Percentiles rank a stretch among this genome's conserved stretches.
phyloP scores from a whole-genome alignment of 805 yeast species.

The Saccharomycopsis sp. region DNA sequence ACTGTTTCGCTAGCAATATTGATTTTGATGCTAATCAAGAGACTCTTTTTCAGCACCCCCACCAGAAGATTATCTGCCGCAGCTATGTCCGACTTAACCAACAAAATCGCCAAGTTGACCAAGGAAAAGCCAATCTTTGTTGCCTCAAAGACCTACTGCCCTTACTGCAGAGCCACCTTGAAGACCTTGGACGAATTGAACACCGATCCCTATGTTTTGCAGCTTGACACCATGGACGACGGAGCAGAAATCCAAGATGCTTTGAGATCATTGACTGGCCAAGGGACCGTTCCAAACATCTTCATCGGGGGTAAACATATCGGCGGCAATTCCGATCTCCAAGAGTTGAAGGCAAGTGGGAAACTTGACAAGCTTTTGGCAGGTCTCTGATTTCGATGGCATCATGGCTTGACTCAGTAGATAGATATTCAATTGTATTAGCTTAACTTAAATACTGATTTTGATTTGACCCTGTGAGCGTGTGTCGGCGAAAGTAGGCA shows the following conservation, averaged over 20 bases:
- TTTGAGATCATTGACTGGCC: conserved; percentile 71
- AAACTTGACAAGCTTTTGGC: conserved; percentile 41
- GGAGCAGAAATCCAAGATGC: conserved; percentile 82
- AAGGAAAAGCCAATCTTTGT: conserved; percentile 62
- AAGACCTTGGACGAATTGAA: conserved; percentile 30
- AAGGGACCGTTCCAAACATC: conserved; percentile 88
- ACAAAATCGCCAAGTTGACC: conserved; percentile 59
- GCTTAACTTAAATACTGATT: too few species aligned
- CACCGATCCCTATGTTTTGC: conserved; percentile 22
- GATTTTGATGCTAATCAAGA: neutral
- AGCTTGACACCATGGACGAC: conserved; percentile 35
- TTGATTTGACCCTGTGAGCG: too few species aligned
- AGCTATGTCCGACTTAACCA: conserved; percentile 10
- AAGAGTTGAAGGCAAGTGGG: conserved; percentile 57
- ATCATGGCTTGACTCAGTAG: too few species aligned
- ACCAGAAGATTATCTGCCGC: neutral
- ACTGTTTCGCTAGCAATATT: neutral
- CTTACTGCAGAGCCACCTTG: conserved; percentile 48
- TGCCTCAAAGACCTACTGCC: conserved; percentile 77
- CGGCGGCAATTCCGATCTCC: conserved; percentile 92
- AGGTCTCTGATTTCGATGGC: neutral
- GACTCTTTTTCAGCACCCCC: neutral
- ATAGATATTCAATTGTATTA: too few species aligned
- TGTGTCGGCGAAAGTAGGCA: too few species aligned
- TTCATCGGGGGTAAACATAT: conserved; percentile 88